Evolutionary conservation across 306 rosid genomes (phyloP).

Genomic region (Prunus armeniaca): DNA sequence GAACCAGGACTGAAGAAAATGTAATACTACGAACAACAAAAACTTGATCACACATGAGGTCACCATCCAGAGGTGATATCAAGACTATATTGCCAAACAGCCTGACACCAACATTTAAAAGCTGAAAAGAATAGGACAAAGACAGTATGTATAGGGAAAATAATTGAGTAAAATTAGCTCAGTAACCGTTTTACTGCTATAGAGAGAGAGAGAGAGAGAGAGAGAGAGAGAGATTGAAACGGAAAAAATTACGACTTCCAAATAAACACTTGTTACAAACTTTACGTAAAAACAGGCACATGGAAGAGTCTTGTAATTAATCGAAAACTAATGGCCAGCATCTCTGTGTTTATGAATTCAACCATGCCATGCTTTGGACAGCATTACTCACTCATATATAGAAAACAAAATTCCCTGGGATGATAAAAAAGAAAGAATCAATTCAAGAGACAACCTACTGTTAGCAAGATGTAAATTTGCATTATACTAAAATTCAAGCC

Average conservation of each 20-base stretch:
- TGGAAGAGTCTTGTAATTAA: not conserved
- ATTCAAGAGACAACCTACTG: too few species aligned
- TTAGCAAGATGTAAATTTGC: not conserved
- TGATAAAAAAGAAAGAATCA: not conserved
- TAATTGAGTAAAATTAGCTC: not conserved
- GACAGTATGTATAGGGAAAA: not conserved
- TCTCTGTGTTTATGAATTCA: not conserved
- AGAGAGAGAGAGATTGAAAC: not conserved
- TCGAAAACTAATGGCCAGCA: not conserved
- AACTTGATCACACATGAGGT: slow-evolving; percentile 77
- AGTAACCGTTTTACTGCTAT: not conserved
- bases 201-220: not conserved
- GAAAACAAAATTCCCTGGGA: not conserved
- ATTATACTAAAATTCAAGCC: not conserved
- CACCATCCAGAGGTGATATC: slow-evolving; percentile 72
- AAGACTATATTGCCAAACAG: slow-evolving; percentile 74
- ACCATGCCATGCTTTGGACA: not conserved
- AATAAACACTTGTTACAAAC: not conserved
- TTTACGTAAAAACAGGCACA: not conserved
- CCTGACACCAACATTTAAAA: slow-evolving; percentile 98
- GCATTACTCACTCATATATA: not conserved
- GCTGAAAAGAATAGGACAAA: slow-evolving; percentile 57
- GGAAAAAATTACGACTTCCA: not conserved
- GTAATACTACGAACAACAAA: not conserved
- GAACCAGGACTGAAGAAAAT: not conserved